These are phyloP conservation scores for Epipyxis sp. DNA, from an alignment of 108 stramenopile genomes.

Conservation along the genomic window DNA sequence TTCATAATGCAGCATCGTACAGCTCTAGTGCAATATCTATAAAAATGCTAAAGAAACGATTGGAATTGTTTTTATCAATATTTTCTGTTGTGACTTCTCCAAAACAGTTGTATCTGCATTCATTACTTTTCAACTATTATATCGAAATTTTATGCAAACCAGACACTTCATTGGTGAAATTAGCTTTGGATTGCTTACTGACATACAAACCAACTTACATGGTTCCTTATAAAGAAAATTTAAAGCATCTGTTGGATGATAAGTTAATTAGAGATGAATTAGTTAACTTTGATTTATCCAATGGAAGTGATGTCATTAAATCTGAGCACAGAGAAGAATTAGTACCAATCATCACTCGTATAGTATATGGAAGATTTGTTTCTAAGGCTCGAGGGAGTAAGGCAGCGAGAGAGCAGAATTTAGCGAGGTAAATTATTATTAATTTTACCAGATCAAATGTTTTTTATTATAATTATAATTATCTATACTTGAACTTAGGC, in stretches of 20 bases:
- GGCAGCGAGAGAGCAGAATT: not conserved
- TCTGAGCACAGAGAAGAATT: not conserved
- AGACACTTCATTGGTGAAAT: not conserved
- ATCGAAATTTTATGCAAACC: conserved; percentile 2
- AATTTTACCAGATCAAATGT: too few species aligned
- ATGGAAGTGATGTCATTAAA: not conserved
- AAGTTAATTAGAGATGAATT: not conserved
- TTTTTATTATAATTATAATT: too few species aligned
- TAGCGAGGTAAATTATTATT: not conserved
- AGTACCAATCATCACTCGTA: conserved; percentile 3
- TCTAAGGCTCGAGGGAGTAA: not conserved
- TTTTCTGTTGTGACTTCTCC: conserved; percentile 2
- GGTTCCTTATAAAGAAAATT: conserved; percentile 17
- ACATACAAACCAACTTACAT: conserved; percentile 9
- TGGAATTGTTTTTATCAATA: not conserved
- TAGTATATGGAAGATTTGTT: not conserved
- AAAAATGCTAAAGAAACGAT: not conserved
- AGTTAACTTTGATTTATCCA: not conserved
- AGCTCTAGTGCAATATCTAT: not conserved
- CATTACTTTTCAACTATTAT: conserved; percentile 7
- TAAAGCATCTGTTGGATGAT: conserved; percentile 21
- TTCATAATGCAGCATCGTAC: not conserved
- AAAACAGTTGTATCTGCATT: conserved; percentile 16
- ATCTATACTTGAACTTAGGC: not conserved
- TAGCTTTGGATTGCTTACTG: conserved; percentile 23